phyloP scores from a whole-genome alignment of 78 protist species.

The Monocercomonoides exilis region DNA sequence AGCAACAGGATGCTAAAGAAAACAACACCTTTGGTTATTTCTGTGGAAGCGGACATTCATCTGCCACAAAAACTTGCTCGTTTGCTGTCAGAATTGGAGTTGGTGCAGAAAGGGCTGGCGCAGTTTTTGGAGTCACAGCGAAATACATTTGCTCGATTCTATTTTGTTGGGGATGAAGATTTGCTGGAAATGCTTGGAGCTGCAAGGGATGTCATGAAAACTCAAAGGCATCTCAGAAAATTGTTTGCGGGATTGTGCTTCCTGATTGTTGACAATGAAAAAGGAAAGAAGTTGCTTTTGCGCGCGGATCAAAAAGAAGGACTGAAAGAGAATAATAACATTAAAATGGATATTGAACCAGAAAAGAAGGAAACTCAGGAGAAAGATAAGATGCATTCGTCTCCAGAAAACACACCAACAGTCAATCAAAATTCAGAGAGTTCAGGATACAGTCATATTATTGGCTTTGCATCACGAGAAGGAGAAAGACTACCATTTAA shows the following conservation, averaged over 20 bases:
- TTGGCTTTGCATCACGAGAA: too few relatives aligned
- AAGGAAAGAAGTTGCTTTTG: too few relatives aligned
- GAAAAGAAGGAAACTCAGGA: too few relatives aligned
- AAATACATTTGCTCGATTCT: slow-evolving; percentile 82
- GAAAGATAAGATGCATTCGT: too few relatives aligned
- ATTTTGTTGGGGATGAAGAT: slow-evolving; percentile 98
- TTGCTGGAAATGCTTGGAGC: slow-evolving; percentile 94
- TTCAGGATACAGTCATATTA: too few relatives aligned
- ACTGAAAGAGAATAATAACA: too few relatives aligned
- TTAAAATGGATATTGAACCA: too few relatives aligned
- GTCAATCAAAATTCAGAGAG: slow-evolving; percentile 11
- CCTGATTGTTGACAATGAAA: neutral
- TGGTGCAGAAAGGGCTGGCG: slow-evolving; percentile 87
- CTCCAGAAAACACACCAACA: slow-evolving; percentile 37
- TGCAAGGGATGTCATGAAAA: slow-evolving; percentile 47
- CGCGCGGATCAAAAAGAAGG: too few relatives aligned
- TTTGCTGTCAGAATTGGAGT: slow-evolving; percentile 56
- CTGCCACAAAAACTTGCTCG: slow-evolving; percentile 50
- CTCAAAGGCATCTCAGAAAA: slow-evolving; percentile 83
- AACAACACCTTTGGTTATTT: slow-evolving; percentile 64
- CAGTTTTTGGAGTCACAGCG: slow-evolving; percentile 91
- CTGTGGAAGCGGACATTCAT: slow-evolving; percentile 50
- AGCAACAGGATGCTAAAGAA: slow-evolving; percentile 51
- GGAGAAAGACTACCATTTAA: slow-evolving; percentile 71
- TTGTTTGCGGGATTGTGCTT: slow-evolving; percentile 74